Percentiles rank a stretch among this genome's conserved stretches.
Conservation (phyloP, 2,329 filamentous ascomycete species). For the Trichothecium roseum region DNA sequence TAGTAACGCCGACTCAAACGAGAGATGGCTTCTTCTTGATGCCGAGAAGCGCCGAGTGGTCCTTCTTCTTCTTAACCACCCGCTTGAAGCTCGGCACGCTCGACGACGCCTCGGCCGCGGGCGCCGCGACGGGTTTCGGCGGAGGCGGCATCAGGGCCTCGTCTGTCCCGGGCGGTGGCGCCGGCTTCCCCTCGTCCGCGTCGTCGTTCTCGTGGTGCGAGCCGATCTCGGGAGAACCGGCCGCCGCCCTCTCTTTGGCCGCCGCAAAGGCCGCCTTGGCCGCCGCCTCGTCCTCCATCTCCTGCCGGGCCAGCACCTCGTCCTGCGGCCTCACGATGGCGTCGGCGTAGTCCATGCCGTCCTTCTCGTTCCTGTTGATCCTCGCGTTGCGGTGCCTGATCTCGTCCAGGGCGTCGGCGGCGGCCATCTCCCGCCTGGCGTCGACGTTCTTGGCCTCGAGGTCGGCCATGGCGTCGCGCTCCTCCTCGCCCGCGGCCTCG, state of each 20-base stretch:
- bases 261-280: slow-evolving; percentile 68
- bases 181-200: too few relatives aligned
- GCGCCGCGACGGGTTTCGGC: slow-evolving; percentile 9
- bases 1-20: slow-evolving; percentile 28
- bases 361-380: slow-evolving; percentile 64
- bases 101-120: slow-evolving; percentile 2
- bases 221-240: neutral
- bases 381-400: slow-evolving; percentile 86
- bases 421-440: slow-evolving; percentile 89
- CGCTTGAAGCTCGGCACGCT: slow-evolving; percentile 60
- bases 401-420: slow-evolving; percentile 91
- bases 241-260: slow-evolving; percentile 37
- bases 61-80: slow-evolving; percentile 78
- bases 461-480: slow-evolving; percentile 89
- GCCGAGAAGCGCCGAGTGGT: slow-evolving; percentile 61
- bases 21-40: slow-evolving; percentile 75
- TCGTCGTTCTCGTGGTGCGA: too few relatives aligned
- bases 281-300: slow-evolving; percentile 74
- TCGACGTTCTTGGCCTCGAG: slow-evolving; percentile 89
- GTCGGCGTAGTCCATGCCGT: slow-evolving; percentile 51
- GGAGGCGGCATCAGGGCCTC: slow-evolving; percentile 14
- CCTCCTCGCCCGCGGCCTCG: slow-evolving; percentile 51
- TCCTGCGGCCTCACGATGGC: slow-evolving; percentile 44
- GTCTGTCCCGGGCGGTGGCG: neutral
- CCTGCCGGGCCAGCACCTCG: slow-evolving; percentile 52